Evolutionary conservation across 345 rosid species (phyloP).

Genomic region (Jatropha curcas): DNA sequence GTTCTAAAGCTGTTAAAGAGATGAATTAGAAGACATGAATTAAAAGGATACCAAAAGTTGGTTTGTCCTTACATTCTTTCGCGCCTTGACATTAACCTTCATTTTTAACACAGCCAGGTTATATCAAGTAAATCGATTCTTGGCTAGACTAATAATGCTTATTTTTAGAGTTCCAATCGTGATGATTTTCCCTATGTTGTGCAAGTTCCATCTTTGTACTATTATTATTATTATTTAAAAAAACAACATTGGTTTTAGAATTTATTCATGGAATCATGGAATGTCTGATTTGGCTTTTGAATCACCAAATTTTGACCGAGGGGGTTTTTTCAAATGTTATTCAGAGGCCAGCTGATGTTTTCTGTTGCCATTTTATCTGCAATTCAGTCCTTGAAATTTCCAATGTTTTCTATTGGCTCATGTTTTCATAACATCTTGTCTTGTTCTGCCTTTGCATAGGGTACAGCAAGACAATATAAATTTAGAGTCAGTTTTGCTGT

Average conservation of each 20-base stretch:
- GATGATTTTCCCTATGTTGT: neutral
- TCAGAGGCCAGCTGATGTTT: too few relatives aligned
- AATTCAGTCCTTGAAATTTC: neutral
- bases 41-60: neutral
- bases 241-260: neutral
- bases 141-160: constrained; percentile 6
- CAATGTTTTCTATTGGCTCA: neutral
- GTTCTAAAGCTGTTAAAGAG: constrained; percentile 66
- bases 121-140: neutral
- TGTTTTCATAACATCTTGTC: neutral
- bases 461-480: neutral
- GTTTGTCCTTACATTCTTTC: constrained; percentile 11
- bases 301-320: neutral
- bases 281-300: neutral
- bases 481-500: too few relatives aligned
- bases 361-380: neutral
- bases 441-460: neutral
- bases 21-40: constrained; percentile 42
- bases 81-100: neutral
- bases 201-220: constrained; percentile 1
- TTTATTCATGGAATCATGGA: neutral
- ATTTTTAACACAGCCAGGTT: neutral
- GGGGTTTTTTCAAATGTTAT: too few relatives aligned
- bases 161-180: neutral
- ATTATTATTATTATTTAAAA: neutral